Evolutionary conservation across 192 early-diverging fungal genomes (phyloP).

Genomic region (Radiomyces spectabilis): DNA sequence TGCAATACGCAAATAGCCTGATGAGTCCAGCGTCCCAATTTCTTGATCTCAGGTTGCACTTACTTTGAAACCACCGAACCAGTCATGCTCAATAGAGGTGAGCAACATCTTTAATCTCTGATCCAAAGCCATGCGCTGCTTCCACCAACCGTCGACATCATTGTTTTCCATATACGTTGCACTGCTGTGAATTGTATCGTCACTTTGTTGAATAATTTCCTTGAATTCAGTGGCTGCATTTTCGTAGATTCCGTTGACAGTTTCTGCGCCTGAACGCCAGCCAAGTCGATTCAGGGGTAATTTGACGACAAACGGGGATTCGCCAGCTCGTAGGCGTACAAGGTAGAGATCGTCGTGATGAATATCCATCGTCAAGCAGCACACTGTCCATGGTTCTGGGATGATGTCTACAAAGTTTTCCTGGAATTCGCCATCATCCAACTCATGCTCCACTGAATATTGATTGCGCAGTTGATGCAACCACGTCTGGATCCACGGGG

Average conservation of each 20-base stretch:
- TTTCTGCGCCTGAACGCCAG: slow-evolving; percentile 23
- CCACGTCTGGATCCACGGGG: too few species aligned
- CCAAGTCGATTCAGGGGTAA: slow-evolving; percentile 63
- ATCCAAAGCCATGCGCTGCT: slow-evolving; percentile 62
- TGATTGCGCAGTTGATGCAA: slow-evolving; percentile 19
- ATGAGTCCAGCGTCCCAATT: too few species aligned
- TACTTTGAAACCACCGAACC: slow-evolving; percentile 86
- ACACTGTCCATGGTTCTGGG: slow-evolving; percentile 69
- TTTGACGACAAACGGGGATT: slow-evolving; percentile 53
- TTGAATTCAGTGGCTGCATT: slow-evolving; percentile 53
- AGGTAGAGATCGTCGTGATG: slow-evolving; percentile 62
- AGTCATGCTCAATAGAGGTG: slow-evolving; percentile 58
- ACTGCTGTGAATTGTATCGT: slow-evolving; percentile 55
- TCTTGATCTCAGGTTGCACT: too few species aligned
- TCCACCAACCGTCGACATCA: slow-evolving; percentile 84
- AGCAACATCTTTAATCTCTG: slow-evolving; percentile 55
- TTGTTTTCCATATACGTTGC: slow-evolving; percentile 38
- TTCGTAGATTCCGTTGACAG: slow-evolving; percentile 17
- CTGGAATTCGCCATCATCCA: slow-evolving; percentile 37
- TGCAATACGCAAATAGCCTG: too few species aligned
- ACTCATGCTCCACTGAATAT: slow-evolving; percentile 33
- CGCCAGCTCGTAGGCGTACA: slow-evolving; percentile 42
- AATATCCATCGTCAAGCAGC: slow-evolving; percentile 70
- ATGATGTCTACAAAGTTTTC: slow-evolving; percentile 43
- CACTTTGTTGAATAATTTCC: slow-evolving; percentile 60